A percentile compares a stretch with the other conserved stretches of the same genome.
Conservation (phyloP, 306 rosid species). For the Prunus padus region DNA sequence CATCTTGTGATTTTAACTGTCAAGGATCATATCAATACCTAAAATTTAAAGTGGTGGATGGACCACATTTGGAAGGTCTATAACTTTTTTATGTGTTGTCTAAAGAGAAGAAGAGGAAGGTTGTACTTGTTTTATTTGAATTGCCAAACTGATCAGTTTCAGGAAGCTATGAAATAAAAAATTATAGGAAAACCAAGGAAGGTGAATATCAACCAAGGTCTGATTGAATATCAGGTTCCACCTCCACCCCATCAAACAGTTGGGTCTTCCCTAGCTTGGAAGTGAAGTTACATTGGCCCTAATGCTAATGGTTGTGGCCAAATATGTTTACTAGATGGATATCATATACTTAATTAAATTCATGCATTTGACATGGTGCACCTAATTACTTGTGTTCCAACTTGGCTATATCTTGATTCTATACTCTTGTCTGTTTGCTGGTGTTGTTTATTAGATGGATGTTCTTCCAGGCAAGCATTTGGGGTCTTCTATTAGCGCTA, state of each 20-base stretch:
- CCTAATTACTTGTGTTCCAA: background rate
- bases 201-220: background rate
- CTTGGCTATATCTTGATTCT: background rate
- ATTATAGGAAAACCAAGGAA: background rate
- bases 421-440: background rate
- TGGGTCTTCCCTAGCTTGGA: background rate
- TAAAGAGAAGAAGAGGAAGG: conserved; percentile 11
- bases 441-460: background rate
- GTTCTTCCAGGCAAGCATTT: background rate
- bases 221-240: too few relatives aligned
- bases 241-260: background rate
- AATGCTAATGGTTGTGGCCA: background rate
- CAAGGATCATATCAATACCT: conserved; percentile 8
- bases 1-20: conserved; percentile 9
- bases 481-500: background rate
- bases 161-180: background rate
- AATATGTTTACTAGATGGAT: background rate
- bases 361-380: background rate
- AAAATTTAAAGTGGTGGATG: conserved; percentile 25
- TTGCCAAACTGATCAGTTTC: conserved; percentile 2
- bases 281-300: background rate
- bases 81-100: background rate
- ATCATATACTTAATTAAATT: background rate
- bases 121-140: background rate
- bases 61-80: conserved; percentile 34